Conservation (phyloP, 805 yeast genomes). For the Blastobotrys peoriensis region DNA sequence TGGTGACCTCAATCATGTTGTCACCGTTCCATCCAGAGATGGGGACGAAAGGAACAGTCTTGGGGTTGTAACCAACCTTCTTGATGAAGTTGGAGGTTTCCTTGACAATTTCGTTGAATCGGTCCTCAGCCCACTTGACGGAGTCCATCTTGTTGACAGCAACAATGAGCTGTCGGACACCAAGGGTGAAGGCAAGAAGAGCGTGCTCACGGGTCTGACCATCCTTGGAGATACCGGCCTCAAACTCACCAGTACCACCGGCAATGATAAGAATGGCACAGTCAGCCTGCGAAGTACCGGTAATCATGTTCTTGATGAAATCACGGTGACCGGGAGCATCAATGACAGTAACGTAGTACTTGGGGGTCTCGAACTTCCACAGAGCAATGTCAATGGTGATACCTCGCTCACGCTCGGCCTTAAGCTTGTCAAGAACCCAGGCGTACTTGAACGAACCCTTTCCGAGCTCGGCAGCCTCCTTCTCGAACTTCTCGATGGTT, state of each 20-base stretch:
- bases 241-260: constrained; percentile 92
- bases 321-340: constrained; percentile 97
- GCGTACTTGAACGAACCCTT: constrained; percentile 98
- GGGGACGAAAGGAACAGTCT: constrained; percentile 82
- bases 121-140: constrained; percentile 76
- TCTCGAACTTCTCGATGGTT: constrained; percentile 96
- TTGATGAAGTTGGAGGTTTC: constrained; percentile 75
- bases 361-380: constrained; percentile 90
- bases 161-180: constrained; percentile 81
- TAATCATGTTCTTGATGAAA: constrained; percentile 93
- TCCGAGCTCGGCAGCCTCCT: constrained; percentile 96
- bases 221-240: constrained; percentile 91
- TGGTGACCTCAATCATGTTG: constrained; percentile 80
- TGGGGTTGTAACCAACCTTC: constrained; percentile 81
- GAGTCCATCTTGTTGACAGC: constrained; percentile 96
- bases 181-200: constrained; percentile 80
- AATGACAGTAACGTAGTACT: constrained; percentile 82
- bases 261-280: constrained; percentile 87
- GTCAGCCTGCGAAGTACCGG: constrained; percentile 93
- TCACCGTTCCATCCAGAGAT: constrained; percentile 92
- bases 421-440: constrained; percentile 92
- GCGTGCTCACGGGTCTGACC: constrained; percentile 91
- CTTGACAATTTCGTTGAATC: constrained; percentile 73
- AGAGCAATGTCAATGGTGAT: constrained; percentile 91
- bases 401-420: constrained; percentile 97